A percentile compares a stretch with the other conserved stretches of the same genome.
Evolutionary conservation across 768 basidiomycete genomes (phyloP).

Genomic region (Trametes villosa): DNA sequence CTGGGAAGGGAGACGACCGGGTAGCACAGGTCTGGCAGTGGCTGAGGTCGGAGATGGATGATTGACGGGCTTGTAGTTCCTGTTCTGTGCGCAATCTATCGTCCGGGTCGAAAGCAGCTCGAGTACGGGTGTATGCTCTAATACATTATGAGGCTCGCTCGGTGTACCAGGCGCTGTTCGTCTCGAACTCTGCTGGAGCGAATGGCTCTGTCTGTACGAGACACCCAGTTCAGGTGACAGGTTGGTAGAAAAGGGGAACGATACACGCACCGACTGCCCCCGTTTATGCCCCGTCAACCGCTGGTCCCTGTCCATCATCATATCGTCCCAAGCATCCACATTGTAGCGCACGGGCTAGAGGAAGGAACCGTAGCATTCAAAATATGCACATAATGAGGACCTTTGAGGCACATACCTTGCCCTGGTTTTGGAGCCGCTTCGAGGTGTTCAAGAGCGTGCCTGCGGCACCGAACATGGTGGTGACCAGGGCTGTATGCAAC

Average conservation of each 20-base stretch:
- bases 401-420: constrained; percentile 63
- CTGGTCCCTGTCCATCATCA: constrained; percentile 94
- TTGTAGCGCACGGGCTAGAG: constrained; percentile 60
- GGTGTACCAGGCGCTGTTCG: constrained; percentile 76
- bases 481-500: constrained; percentile 65
- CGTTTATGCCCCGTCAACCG: constrained; percentile 85
- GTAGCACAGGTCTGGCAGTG: constrained; percentile 36
- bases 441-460: constrained; percentile 86
- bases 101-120: neutral
- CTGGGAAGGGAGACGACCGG: constrained; percentile 2
- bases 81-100: neutral
- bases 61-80: constrained; percentile 12
- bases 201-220: constrained; percentile 60
- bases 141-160: constrained; percentile 44
- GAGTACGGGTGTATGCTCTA: neutral
- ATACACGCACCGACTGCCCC: constrained; percentile 76
- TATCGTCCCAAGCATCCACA: constrained; percentile 89
- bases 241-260: neutral
- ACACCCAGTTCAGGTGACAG: neutral
- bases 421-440: constrained; percentile 81
- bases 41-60: constrained; percentile 37
- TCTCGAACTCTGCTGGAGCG: constrained; percentile 72
- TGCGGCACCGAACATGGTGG: constrained; percentile 86
- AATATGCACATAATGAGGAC: too few species aligned
- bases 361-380: neutral